Evolutionary conservation across 441 rosid species (phyloP).

Genomic region (Mallotus repandus): DNA sequence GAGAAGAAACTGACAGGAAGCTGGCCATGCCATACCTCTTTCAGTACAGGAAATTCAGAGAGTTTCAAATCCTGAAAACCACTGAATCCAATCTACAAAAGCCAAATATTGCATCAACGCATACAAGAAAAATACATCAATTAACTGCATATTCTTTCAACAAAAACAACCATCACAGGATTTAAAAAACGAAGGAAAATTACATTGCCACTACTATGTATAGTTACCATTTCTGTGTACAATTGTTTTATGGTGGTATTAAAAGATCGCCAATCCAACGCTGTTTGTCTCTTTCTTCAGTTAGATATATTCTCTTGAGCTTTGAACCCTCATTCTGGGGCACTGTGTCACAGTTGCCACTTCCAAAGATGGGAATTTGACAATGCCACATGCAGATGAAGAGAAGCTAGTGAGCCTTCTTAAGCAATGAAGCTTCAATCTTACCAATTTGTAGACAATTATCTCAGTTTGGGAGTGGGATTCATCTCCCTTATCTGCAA

Average conservation of each 20-base stretch:
- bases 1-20: conserved; percentile 1
- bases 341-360: conserved; percentile 7
- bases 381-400: background rate
- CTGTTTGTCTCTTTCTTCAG: background rate
- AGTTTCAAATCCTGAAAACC: background rate
- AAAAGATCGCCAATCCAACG: background rate
- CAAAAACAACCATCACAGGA: background rate
- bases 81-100: conserved; percentile 14
- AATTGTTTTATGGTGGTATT: conserved; percentile 11
- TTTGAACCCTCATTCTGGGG: conserved; percentile 23
- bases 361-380: conserved; percentile 24
- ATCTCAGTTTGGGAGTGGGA: background rate
- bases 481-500: conserved; percentile 2
- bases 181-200: no score
- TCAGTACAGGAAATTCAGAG: conserved; percentile 13
- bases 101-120: background rate
- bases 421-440: conserved; percentile 1
- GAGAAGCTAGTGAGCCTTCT: conserved; percentile 23
- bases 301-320: background rate
- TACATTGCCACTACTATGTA: no score
- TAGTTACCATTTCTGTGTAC: background rate
- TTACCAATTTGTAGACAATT: conserved; percentile 13
- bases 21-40: conserved; percentile 13
- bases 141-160: no score
- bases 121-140: no score